phyloP scores from a whole-genome alignment of 257 asterid genomes.

The Plantago ovata region DNA sequence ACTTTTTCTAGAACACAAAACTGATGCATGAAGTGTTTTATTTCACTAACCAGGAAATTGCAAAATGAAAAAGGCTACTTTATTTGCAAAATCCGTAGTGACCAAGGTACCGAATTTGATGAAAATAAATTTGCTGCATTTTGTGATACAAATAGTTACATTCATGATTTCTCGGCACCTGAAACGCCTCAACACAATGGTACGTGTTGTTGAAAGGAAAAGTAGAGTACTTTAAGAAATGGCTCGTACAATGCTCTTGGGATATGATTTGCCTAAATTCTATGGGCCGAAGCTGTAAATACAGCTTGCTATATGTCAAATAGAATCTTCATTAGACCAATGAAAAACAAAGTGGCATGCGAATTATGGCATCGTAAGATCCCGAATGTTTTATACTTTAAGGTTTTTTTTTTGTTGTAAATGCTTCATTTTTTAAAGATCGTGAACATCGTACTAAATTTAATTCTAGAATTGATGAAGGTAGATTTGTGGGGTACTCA shows the following conservation, averaged over 20 bases:
- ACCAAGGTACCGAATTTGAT: not conserved
- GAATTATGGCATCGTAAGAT: not conserved
- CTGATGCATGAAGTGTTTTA: not conserved
- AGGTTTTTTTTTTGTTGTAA: not conserved
- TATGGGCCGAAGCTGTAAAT: not conserved
- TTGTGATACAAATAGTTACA: not conserved
- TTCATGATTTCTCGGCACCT: conserved; percentile 1
- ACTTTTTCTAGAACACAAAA: not conserved
- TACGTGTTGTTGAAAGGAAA: not conserved
- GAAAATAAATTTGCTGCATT: not conserved
- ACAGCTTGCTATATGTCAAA: not conserved
- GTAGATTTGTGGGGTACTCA: not conserved
- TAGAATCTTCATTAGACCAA: not conserved
- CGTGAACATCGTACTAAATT: not conserved
- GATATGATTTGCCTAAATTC: not conserved
- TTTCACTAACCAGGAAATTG: not conserved
- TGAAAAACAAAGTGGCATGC: not conserved
- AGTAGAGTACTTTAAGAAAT: not conserved
- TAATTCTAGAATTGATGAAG: not conserved
- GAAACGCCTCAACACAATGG: not conserved
- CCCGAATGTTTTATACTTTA: not conserved
- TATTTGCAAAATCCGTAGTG: not conserved
- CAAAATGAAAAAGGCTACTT: not conserved
- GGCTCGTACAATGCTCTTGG: not conserved
- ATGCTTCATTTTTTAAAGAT: not conserved